Base-by-base conservation (phyloP, 163 green algal genomes). In the Scenedesmus sp. region DNA sequence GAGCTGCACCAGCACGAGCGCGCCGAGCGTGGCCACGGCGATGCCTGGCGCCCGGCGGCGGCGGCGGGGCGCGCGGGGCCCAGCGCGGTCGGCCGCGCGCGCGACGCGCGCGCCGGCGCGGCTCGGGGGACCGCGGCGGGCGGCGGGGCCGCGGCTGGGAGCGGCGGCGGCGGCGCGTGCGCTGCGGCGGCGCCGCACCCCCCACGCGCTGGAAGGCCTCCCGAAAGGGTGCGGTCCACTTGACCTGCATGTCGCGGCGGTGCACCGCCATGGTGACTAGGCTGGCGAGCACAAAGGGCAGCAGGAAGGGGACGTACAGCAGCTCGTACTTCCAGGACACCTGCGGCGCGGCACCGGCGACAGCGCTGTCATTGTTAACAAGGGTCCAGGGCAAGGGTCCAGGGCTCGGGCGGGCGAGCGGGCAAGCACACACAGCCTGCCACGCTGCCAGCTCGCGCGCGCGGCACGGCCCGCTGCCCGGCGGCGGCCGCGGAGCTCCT, bases 301-400 rank as follows among this genome's bases (percentile, higher is more conserved):
- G 60, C 22, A 87, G 26, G 70, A 76, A 80, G 17, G 82, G 82
- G 4, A 80, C 60, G 77, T 87, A 87, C 67, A 84, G 81, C 73
- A 86, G 11, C 42, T 80, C 57, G 33, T 76, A 80, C 51, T 10
- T 56, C 69, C 67, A 79, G 20, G 18, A 50, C 47, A 77, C 34
- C 4, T n/a, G n/a, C n/a, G n/a, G n/a, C n/a, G n/a, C n/a, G n/a
- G n/a, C n/a, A n/a, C n/a, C n/a, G n/a, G n/a, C n/a, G n/a, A n/a
- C n/a, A n/a, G n/a, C n/a, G n/a, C n/a, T n/a, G n/a, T n/a, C n/a
- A n/a, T n/a, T n/a, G n/a, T n/a, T n/a, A n/a, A n/a, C n/a, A n/a
- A n/a, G n/a, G n/a, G n/a, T n/a, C n/a, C 7, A 9, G 62, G 1
- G 48, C 1, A 50, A 50, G 31, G 58, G 17, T 28, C 15, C 44